These are phyloP conservation scores for Juncus effusus DNA, from an alignment of 176 grass and related monocot genomes.

Conservation along the genomic window DNA sequence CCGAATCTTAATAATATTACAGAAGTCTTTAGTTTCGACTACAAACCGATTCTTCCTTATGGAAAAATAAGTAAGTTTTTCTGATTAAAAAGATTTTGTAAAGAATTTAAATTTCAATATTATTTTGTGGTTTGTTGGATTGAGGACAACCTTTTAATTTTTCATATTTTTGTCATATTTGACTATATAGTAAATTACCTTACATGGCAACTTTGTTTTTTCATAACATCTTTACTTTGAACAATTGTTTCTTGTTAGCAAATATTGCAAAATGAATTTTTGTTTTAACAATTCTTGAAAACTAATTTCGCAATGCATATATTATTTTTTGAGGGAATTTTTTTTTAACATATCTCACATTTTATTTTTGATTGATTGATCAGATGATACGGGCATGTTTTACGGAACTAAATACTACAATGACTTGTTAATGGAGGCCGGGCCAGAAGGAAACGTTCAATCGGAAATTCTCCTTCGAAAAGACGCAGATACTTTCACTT, in stretches of 20 bases:
- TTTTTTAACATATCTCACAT: neutral
- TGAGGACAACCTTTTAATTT: neutral
- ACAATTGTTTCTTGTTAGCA: no score
- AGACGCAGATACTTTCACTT: constrained; percentile 67
- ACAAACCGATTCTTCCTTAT: constrained; percentile 66
- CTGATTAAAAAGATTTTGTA: neutral
- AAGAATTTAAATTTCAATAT: neutral
- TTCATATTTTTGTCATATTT: no score
- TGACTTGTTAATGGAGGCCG: constrained; percentile 87
- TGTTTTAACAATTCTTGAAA: no score
- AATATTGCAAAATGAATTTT: no score
- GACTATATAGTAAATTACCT: no score
- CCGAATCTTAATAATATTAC: constrained; percentile 84
- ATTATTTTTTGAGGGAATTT: neutral
- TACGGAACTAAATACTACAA: constrained; percentile 89
- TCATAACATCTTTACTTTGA: no score
- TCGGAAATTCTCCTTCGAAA: constrained; percentile 84
- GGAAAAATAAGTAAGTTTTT: constrained; percentile 53
- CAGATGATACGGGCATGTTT: constrained; percentile 92
- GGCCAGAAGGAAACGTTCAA: constrained; percentile 68
- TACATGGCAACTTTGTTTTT: no score
- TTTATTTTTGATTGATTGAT: neutral
- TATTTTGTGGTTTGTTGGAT: neutral
- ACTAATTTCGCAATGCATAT: no score
- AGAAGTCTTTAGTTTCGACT: constrained; percentile 81